A percentile compares a stretch with the other conserved stretches of the same genome.
Evolutionary conservation across 345 rosid genomes (phyloP).

Genomic region (Brassica cretica): DNA sequence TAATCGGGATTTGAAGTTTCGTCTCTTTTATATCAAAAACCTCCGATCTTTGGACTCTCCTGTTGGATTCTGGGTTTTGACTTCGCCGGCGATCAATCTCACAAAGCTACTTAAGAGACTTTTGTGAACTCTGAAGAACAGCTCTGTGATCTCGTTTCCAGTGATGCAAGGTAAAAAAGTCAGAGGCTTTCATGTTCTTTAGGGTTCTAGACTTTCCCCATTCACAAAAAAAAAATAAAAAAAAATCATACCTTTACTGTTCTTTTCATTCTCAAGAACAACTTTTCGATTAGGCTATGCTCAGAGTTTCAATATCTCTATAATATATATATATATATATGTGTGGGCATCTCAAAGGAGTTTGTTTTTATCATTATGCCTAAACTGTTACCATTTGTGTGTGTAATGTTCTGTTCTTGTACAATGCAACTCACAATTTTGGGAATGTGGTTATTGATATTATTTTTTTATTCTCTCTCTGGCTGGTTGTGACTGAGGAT

Average conservation of each 20-base stretch:
- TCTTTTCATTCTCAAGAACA: not conserved
- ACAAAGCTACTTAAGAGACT: not conserved
- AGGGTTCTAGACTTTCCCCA: not conserved
- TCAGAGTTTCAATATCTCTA: not conserved
- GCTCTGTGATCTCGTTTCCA: slow-evolving; percentile 14
- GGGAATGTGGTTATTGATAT: not conserved
- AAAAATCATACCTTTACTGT: not conserved
- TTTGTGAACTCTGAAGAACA: not conserved
- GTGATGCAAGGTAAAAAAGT: slow-evolving; percentile 17
- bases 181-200: not conserved
- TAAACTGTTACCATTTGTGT: not conserved
- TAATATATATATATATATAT: too few relatives aligned
- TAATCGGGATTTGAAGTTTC: not conserved
- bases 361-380: not conserved
- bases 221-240: not conserved
- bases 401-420: not conserved
- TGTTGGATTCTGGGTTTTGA: not conserved
- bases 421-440: not conserved
- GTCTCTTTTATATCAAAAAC: not conserved
- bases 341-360: not conserved
- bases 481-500: slow-evolving; percentile 21
- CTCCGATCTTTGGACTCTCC: not conserved
- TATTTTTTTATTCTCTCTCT: not conserved
- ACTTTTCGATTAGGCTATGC: not conserved
- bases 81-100: slow-evolving; percentile 6